These are phyloP conservation scores for Ambrosiella xylebori DNA, from an alignment of 2,329 filamentous ascomycete species.

Conservation along the genomic window DNA sequence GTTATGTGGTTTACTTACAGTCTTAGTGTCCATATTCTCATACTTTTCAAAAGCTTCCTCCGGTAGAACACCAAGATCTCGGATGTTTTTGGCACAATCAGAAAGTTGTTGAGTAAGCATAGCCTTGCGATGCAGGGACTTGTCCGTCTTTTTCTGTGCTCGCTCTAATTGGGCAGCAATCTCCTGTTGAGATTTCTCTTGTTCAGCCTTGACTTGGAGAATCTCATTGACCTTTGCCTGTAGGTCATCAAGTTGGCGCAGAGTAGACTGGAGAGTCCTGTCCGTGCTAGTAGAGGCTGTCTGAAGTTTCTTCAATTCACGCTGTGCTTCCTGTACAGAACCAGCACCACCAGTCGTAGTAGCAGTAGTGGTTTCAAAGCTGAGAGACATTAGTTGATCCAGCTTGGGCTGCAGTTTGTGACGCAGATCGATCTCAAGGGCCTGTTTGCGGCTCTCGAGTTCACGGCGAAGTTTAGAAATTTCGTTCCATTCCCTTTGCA, in stretches of 20 bases:
- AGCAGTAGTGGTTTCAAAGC: slow-evolving; percentile 43
- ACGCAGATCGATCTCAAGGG: slow-evolving; percentile 73
- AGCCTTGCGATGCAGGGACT: slow-evolving; percentile 76
- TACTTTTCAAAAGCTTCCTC: slow-evolving; percentile 91
- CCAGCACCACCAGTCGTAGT: slow-evolving; percentile 21
- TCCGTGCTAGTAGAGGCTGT: slow-evolving; percentile 51
- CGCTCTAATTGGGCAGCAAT: slow-evolving; percentile 64
- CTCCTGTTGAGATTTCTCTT: slow-evolving; percentile 56
- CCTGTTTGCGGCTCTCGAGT: slow-evolving; percentile 62
- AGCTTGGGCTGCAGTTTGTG: slow-evolving; percentile 76
- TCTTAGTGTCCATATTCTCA: slow-evolving; percentile 61
- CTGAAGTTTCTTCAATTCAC: slow-evolving; percentile 63
- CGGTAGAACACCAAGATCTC: slow-evolving; percentile 79
- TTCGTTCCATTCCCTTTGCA: slow-evolving; percentile 62
- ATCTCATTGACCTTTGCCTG: slow-evolving; percentile 36
- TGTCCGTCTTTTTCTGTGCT: slow-evolving; percentile 79
- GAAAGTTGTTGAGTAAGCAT: slow-evolving; percentile 58
- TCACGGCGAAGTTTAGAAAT: slow-evolving; percentile 57
- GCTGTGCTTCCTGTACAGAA: slow-evolving; percentile 59
- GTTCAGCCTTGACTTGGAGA: slow-evolving; percentile 39
- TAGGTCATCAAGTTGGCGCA: slow-evolving; percentile 45
- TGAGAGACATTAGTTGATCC: slow-evolving; percentile 66
- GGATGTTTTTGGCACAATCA: slow-evolving; percentile 75
- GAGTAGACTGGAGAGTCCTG: slow-evolving; percentile 54
- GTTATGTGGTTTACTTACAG: slow-evolving; percentile 31